Base-by-base conservation (phyloP, 2,329 filamentous ascomycete species). In the Calonectria henricotiae region DNA sequence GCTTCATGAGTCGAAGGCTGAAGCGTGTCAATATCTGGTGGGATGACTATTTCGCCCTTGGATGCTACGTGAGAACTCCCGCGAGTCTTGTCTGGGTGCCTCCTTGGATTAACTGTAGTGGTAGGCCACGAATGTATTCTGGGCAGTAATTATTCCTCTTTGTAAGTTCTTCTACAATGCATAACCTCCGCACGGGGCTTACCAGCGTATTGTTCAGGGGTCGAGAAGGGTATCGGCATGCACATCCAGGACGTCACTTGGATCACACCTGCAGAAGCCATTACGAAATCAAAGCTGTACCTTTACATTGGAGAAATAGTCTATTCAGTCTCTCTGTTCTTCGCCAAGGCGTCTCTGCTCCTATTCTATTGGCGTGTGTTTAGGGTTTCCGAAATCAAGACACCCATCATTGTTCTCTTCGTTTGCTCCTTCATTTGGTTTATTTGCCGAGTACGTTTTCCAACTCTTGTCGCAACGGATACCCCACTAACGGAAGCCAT, bases 341-440 rank as follows among this genome's bases (percentile, higher is more conserved):
- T 78, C 37, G 76, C 72, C 13, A 81, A 82, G 54, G 37, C 76
- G 0, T 73, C 79, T 0, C 76, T 82, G 6, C 69, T 82, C 3
- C 69, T 54, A 7, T 79, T 82, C 20, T 82, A 82, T 66, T 80
- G 77, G 78, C 77, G 80, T 13, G 72, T 82, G 58, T 82, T 82
- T 37, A 65, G 75, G 1, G 75, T 78, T 15, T 67, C 75, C 11
- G 77, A 76, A 27, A 78, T 78, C 60, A 74, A 74, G 20, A 23
- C 76, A 1, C 69, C 76, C 5, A 76, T 80, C 46, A 68, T 72
- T 0, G 49, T 80, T 4, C 35, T 81, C 1, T 35, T 77, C 15
- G 75, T 44, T 0, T 74, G 72, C n/a, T 79, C 78, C 1, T 15
- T 78, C 4, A 61, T 79, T 5, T 81, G 80, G 80, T 73, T 80